These are phyloP conservation scores for Pseudogymnoascus pannorum DNA, from an alignment of 2,329 filamentous ascomycete genomes.

Conservation along the genomic window DNA sequence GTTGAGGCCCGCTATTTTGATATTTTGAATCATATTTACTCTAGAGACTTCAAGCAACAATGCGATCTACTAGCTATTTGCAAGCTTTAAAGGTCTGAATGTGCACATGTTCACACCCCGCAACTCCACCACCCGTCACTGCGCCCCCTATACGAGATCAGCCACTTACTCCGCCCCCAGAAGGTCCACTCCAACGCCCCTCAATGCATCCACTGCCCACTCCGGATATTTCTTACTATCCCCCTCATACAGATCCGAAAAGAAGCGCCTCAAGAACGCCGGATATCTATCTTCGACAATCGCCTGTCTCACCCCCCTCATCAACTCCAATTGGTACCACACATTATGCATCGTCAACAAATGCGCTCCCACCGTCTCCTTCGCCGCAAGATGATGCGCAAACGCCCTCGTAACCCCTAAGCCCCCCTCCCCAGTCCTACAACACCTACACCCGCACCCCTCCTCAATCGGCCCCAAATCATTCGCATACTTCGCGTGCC, in stretches of 20 bases:
- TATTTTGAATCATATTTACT: neutral
- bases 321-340: constrained; percentile 80
- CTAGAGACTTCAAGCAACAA: neutral
- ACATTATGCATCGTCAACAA: constrained; percentile 92
- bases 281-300: constrained; percentile 79
- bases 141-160: neutral
- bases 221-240: constrained; percentile 61
- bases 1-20: neutral
- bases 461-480: constrained; percentile 82
- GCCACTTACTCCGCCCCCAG: constrained; percentile 26
- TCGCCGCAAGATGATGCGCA: constrained; percentile 83
- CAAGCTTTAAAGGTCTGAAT: neutral
- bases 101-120: neutral
- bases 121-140: neutral
- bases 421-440: constrained; percentile 57
- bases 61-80: neutral
- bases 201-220: constrained; percentile 79
- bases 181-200: constrained; percentile 72
- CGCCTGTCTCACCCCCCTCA: constrained; percentile 66
- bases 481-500: constrained; percentile 63
- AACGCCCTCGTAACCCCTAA: constrained; percentile 82
- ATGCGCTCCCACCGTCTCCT: constrained; percentile 87
- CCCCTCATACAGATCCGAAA: constrained; percentile 59
- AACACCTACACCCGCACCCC: constrained; percentile 74
- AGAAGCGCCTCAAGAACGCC: constrained; percentile 70